Conservation (phyloP, 2,329 filamentous ascomycete genomes). For the Onygena corvina region DNA sequence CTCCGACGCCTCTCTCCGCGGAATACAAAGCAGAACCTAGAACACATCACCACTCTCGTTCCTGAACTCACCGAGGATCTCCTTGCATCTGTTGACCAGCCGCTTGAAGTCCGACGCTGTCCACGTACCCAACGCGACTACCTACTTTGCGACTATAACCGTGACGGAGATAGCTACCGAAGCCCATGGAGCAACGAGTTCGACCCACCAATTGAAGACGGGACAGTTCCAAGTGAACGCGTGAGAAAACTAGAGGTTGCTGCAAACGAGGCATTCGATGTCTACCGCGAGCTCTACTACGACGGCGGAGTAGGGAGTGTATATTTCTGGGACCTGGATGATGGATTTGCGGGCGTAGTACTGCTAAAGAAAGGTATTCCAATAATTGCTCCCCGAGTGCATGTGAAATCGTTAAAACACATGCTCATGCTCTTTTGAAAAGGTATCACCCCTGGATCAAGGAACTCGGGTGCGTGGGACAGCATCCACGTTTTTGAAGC, state of each 20-base stretch:
- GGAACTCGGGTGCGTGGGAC: constrained; percentile 80
- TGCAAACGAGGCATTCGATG: constrained; percentile 91
- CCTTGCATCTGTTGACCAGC: constrained; percentile 93
- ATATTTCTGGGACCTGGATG: constrained; percentile 96
- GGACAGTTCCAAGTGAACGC: constrained; percentile 76
- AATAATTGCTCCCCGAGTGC: not conserved
- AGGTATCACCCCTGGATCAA: constrained; percentile 55
- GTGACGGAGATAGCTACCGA: constrained; percentile 92
- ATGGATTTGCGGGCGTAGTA: constrained; percentile 93
- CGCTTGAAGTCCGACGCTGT: constrained; percentile 75
- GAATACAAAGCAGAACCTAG: constrained; percentile 76
- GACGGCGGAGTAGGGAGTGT: constrained; percentile 93
- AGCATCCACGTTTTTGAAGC: constrained; percentile 98
- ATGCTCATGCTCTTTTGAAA: constrained; percentile 5
- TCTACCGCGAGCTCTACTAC: constrained; percentile 85
- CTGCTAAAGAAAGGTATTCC: constrained; percentile 77
- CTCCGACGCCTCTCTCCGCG: constrained; percentile 95
- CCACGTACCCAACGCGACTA: constrained; percentile 85
- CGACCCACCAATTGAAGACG: constrained; percentile 78
- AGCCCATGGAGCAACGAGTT: constrained; percentile 99
- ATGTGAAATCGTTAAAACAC: not conserved
- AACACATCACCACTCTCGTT: constrained; percentile 73
- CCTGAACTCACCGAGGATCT: constrained; percentile 94
- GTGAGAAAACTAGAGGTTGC: constrained; percentile 88
- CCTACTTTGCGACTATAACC: constrained; percentile 98